Evolutionary conservation across 306 rosid species (phyloP).

Genomic region (Potentilla sterilis): DNA sequence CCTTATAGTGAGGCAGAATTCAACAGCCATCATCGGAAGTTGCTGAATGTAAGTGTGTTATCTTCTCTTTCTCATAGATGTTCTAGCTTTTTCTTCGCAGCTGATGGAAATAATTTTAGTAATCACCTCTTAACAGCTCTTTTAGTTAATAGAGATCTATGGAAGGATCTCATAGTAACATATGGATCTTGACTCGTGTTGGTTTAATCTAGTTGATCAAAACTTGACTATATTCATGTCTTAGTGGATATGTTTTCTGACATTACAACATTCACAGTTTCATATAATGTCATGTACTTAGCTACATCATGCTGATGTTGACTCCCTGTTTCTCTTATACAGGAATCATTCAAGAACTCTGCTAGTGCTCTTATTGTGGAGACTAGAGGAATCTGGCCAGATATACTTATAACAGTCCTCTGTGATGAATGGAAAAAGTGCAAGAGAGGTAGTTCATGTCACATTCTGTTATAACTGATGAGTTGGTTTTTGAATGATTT

Average conservation of each 20-base stretch:
- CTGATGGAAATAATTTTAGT: background rate
- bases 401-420: slow-evolving; percentile 64
- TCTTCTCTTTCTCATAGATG: background rate
- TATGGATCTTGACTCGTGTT: background rate
- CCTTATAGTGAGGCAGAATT: slow-evolving; percentile 84
- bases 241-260: background rate
- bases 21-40: slow-evolving; percentile 61
- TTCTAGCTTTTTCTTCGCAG: background rate
- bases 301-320: background rate
- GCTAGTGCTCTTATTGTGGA: slow-evolving; percentile 59
- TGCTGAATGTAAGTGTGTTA: slow-evolving; percentile 59
- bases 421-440: slow-evolving; percentile 83
- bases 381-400: slow-evolving; percentile 77
- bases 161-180: background rate
- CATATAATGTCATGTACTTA: background rate
- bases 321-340: slow-evolving; percentile 24
- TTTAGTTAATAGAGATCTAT: background rate
- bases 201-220: background rate
- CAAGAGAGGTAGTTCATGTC: slow-evolving; percentile 68
- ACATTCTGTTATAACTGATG: slow-evolving; percentile 19
- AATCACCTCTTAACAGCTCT: background rate
- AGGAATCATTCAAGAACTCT: slow-evolving; percentile 71
- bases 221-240: background rate
- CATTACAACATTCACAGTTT: background rate
- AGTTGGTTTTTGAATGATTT: slow-evolving; percentile 20